phyloP scores from a whole-genome alignment of 2,329 filamentous ascomycete species.

The Colletotrichum chrysophilum region DNA sequence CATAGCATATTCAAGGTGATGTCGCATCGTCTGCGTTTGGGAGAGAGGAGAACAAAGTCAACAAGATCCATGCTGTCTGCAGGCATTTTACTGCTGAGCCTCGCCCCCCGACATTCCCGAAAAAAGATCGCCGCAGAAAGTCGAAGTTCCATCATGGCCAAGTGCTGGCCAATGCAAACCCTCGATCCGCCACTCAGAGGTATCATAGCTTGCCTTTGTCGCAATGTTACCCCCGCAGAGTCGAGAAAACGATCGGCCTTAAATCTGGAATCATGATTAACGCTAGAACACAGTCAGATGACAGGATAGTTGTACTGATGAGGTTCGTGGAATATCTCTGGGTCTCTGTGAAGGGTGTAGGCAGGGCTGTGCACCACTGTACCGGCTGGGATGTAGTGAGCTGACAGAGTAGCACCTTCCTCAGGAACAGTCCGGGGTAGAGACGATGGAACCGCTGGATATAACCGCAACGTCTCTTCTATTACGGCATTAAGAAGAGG shows the following conservation, averaged over 20 bases:
- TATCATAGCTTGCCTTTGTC: conserved; percentile 53
- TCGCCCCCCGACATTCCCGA: conserved; percentile 44
- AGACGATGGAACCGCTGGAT: conserved; percentile 41
- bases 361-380: conserved; percentile 45
- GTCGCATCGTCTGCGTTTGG: conserved; percentile 35
- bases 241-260: background rate
- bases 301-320: conserved; percentile 17
- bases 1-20: background rate
- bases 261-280: conserved; percentile 16
- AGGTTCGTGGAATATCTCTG: conserved; percentile 44
- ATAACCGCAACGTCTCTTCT: conserved; percentile 49
- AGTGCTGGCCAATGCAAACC: conserved; percentile 60
- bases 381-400: conserved; percentile 43
- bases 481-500: conserved; percentile 48
- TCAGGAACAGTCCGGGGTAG: conserved; percentile 45
- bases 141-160: conserved; percentile 63
- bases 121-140: conserved; percentile 58
- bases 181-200: conserved; percentile 55
- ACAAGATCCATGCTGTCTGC: conserved; percentile 38
- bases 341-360: conserved; percentile 52
- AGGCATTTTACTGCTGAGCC: conserved; percentile 33
- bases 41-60: conserved; percentile 36
- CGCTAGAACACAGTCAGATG: accelerated
- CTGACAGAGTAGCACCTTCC: conserved; percentile 41
- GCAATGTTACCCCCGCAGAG: conserved; percentile 11